Base-by-base conservation (phyloP, 208 protist species). In the Wallacemonas sp. region DNA sequence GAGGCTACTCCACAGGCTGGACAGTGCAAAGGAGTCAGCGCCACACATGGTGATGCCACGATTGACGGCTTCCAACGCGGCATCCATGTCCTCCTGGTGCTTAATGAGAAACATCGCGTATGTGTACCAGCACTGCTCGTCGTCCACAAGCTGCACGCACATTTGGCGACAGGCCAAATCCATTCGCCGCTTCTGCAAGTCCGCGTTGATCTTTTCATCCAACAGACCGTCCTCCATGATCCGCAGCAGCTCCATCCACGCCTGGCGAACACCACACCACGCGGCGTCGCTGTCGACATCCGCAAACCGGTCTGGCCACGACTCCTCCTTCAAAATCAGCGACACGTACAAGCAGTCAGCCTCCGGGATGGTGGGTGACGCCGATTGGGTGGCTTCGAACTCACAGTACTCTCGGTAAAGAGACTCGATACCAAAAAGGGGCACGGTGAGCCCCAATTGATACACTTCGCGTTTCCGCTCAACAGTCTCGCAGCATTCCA, bases 161-260 rank as follows among this genome's bases (percentile, higher is more conserved):
- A 95, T 82, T 50, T 95, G 90, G 11, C 87, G 75, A 66, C 87
- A 86, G 22, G 90, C 90, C 49, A 95, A 68, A 36, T 93, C 86
- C n/a, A 89, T 84, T 5, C 90, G 84, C 26, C 79, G 65, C 14
- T 86, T 50, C 29, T 95, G 77, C 39, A 95, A 49, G 25, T 89
- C 85, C 10, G 22, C 42, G 5, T 46, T 33, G 44, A 81, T 55
- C 22, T 50, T 50, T 14, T 54, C 59, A 18, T 63, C 55, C 2
- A 74, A 48, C 16, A 87, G 71, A 7, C 22, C 49, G 11, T 39
- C 28, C 14, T 84, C 36, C 79, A 95, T 86, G 39, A 11, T 48
- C 12, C 63, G 41, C 20, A 93, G 57, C 39, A 91, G 77, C 5
- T 18, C 42, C 16, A 84, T 73, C 83, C 84, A 95, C 36, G 76